A percentile compares a stretch with the other conserved stretches of the same genome.
phyloP scores from a whole-genome alignment of 202 grass and related monocot genomes.

The Digitaria exilis region DNA sequence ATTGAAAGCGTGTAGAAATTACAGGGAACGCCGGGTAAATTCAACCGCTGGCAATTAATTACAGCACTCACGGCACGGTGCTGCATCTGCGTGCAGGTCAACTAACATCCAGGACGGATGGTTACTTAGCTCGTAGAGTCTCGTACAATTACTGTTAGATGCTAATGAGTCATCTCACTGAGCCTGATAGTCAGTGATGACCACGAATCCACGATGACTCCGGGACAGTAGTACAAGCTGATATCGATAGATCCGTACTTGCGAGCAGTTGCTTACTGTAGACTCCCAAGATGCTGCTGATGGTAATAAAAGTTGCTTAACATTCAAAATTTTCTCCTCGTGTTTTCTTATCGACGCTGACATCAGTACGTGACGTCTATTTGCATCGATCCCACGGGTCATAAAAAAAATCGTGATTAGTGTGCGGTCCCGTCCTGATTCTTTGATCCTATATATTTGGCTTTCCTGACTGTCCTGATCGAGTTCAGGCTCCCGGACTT shows the following conservation, averaged over 20 bases:
- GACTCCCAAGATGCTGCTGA: background rate
- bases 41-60: background rate
- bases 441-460: background rate
- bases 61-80: background rate
- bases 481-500: constrained; percentile 35
- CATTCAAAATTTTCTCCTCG: background rate
- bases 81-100: background rate
- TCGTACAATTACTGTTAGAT: too few relatives aligned
- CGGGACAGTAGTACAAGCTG: background rate
- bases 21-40: background rate
- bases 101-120: background rate
- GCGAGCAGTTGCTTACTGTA: background rate
- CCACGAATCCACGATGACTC: background rate
- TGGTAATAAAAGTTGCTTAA: background rate
- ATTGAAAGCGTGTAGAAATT: background rate
- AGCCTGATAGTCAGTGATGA: too few relatives aligned
- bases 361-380: background rate
- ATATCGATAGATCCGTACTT: background rate
- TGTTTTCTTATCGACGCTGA: background rate
- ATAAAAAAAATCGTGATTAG: too few relatives aligned
- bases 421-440: too few relatives aligned
- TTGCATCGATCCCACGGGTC: background rate
- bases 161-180: background rate
- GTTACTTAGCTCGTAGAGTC: background rate
- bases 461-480: background rate